Evolutionary conservation across 148 eudicot genomes (phyloP), one percentile per base, ranked within the genome.

Genomic region (Arbutus unedo): DNA sequence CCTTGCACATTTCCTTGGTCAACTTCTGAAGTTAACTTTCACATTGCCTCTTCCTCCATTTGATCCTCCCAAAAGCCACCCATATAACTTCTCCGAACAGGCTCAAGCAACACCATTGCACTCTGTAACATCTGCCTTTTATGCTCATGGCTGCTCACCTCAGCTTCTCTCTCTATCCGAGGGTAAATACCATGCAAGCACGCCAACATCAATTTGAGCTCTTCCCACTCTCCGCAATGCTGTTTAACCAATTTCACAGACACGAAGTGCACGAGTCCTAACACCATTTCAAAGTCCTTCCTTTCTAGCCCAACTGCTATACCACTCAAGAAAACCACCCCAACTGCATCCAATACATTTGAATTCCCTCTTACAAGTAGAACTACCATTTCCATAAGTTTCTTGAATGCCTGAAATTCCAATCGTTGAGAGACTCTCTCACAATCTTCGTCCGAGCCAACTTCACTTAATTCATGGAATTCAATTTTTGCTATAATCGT

Each of bases 211-310:
- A 87, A 49, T n/a, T 85, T 81, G 8, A 93, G 91, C 72, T 90
- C 88, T 79, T 50, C 86, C 89, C 89, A 87, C 54, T 89, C 81
- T 45, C 73, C n/a, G 13, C 83, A 78, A 7, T 87, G 86, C 43
- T 74, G 78, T 48, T 76, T 82, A 51, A 90, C 85, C 77, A 96
- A 82, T 85, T 91, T 93, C 70, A 64, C 74, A 53, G 85, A 90
- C 47, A 94, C 85, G 74, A 93, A 96, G 50, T 80, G 92, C 51
- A 90, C 67, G 43, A 94, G 86, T 47, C 99, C 97, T n/a, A 87
- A 83, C 3, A 87, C 88, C 62, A 90, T 72, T 66, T 87, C 89
- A 31, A 89, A 90, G n/a, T 94, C 94, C 85, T 85, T 93, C 67
- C 85, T 87, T 64, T 87, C 87, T 82, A 96, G 84, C 78, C 89